A percentile compares a stretch with the other conserved stretches of the same genome.
phyloP scores from a whole-genome alignment of 2,329 filamentous ascomycete genomes.

The Phaeosphaeriaceae sp. region DNA sequence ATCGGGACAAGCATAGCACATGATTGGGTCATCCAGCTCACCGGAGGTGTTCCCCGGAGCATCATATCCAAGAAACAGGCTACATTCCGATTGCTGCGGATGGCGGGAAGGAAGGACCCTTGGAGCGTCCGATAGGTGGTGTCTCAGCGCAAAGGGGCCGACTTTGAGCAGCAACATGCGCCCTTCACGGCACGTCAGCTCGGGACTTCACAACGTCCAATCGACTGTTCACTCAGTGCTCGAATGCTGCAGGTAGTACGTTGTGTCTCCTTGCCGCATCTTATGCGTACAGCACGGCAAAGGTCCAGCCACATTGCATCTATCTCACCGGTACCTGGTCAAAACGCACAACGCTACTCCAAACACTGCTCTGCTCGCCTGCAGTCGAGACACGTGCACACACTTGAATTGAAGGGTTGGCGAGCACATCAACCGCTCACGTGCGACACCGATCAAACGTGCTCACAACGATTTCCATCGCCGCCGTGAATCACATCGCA shows the following conservation, averaged over 20 bases:
- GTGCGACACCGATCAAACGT: background rate
- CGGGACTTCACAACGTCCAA: background rate
- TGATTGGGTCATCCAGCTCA: background rate
- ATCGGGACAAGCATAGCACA: background rate
- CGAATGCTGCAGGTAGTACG: background rate
- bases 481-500: background rate
- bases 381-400: background rate
- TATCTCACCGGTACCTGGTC: background rate
- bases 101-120: background rate
- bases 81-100: background rate
- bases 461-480: background rate
- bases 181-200: background rate
- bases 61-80: background rate
- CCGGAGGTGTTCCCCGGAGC: background rate
- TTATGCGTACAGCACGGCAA: background rate
- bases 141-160: background rate
- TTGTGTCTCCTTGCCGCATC: background rate
- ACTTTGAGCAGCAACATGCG: background rate
- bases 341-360: background rate
- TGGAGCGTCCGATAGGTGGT: background rate
- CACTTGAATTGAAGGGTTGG: background rate
- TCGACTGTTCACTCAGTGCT: background rate
- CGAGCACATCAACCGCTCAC: background rate
- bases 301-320: background rate
- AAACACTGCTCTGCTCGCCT: background rate